These are phyloP conservation scores for Neurospora sp. DNA, from an alignment of 495 filamentous ascomycete genomes.

Conservation along the genomic window DNA sequence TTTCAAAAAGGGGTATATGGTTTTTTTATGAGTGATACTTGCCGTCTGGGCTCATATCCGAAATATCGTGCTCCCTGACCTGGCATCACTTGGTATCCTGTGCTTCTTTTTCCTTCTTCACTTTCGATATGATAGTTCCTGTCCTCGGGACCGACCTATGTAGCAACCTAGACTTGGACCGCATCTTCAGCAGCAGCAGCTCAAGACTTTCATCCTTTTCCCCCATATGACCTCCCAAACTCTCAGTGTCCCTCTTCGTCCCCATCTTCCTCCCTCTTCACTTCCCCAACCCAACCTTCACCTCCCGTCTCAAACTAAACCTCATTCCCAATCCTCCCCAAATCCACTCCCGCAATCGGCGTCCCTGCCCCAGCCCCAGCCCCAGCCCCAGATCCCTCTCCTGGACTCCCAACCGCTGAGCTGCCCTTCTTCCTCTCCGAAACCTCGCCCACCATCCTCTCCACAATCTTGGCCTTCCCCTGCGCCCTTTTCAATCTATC, in stretches of 20 bases:
- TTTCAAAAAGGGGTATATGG: not conserved
- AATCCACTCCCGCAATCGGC: not conserved
- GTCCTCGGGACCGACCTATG: not conserved
- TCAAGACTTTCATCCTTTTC: not conserved
- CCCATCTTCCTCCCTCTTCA: no score
- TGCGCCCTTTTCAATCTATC: slow-evolving; percentile 70
- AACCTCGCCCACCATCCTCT: slow-evolving; percentile 55
- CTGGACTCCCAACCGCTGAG: not conserved
- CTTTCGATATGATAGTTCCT: not conserved
- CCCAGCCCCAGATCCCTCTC: no score
- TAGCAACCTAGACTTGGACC: not conserved
- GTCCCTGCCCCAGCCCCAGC: not conserved
- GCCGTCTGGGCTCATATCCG: not conserved
- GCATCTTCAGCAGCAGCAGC: not conserved
- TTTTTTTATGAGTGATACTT: not conserved
- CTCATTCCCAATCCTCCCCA: not conserved
- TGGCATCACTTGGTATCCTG: not conserved
- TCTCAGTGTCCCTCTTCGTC: not conserved
- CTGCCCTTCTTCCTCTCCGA: not conserved
- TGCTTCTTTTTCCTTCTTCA: not conserved
- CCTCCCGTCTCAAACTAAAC: not conserved
- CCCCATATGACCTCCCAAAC: not conserved
- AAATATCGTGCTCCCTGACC: not conserved
- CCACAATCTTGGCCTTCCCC: slow-evolving; percentile 73
- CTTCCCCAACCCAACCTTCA: no score